Base-by-base conservation (phyloP, 2,329 filamentous ascomycete species). In the Diaporthe sp. region DNA sequence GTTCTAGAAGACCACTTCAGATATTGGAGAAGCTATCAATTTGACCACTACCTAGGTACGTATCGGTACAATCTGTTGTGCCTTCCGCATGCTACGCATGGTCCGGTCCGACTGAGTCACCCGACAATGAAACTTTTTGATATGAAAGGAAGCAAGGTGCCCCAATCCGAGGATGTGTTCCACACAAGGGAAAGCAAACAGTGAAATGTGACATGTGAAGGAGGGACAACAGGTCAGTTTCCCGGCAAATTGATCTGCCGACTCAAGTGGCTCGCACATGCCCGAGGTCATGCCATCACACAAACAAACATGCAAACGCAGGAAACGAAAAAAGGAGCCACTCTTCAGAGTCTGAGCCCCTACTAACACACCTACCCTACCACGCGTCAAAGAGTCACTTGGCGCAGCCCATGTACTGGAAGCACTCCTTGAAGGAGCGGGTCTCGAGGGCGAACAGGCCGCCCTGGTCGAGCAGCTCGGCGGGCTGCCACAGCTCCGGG, bases 371-470 rank as follows among this genome's bases (percentile, higher is more conserved):
- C 34, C 34, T 34, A 34, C 34, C 44, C 22, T 55, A 70, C 65
- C 65, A 70, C 34, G 65, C 65, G 17, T 55, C 47, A 39, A 70
- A 39, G 17, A 70, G 49, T 70, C 49, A 70, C 65, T 70, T 70
- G 8, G 72, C 72, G 42, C 51, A 60, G 17, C 72, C 72, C 72
- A 74, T 74, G 28, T 74, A 74, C 72, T 74, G 72, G 72, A 74
- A 74, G 51, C 34, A 67, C 17, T 74, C 72, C 70, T 77, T 78
- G 49, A 81, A 80, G 22, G 67, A 65, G 9, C 57, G 75, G 25
- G 74, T 75, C 76, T 80, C 79, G 34, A 79, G 75, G 42, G 77
- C 79, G 68, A 80, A 79, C n/a, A 79, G 77, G 25, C 77, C 78
- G 22, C 51, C 53, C 47, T 72, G 60, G 53, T 78, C 78, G 25